Percentiles rank a stretch among this genome's conserved stretches.
phyloP scores from a whole-genome alignment of 202 grass and related monocot species.

The Schoenoplectus tabernaemontani region DNA sequence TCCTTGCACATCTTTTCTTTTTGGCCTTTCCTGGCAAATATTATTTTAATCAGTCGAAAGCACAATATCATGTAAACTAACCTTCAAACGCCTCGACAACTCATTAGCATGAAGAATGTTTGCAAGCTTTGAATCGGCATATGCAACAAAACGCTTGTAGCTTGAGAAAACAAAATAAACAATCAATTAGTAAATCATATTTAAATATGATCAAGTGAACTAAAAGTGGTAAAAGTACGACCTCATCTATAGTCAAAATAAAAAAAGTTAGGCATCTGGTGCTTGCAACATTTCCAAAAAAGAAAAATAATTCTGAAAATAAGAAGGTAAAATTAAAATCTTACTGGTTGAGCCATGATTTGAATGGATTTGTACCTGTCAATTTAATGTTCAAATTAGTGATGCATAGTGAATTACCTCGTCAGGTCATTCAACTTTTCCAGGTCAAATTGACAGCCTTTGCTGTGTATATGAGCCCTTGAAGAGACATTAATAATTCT shows the following conservation, averaged over 20 bases:
- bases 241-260: not conserved
- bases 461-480: constrained; percentile 44
- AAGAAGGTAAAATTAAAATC: not conserved
- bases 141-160: constrained; percentile 42
- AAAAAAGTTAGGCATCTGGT: not conserved
- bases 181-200: not conserved
- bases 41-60: not conserved
- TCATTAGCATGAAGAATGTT: constrained; percentile 88
- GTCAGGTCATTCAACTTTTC: constrained; percentile 56
- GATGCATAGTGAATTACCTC: constrained; percentile 28
- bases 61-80: not conserved
- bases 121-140: constrained; percentile 69
- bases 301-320: not conserved
- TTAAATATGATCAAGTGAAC: constrained; percentile 3
- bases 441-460: constrained; percentile 51
- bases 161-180: constrained; percentile 21
- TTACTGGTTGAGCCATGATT: not conserved
- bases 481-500: constrained; percentile 82
- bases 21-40: not conserved
- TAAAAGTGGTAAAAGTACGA: not conserved
- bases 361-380: not conserved
- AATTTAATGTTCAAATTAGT: not conserved
- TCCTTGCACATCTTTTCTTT: not conserved
- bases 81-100: constrained; percentile 52
- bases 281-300: not conserved